Evolutionary conservation across 2,329 filamentous ascomycete species (phyloP), one percentile per base, ranked within the genome.

Genomic region (Ustulina deusta): DNA sequence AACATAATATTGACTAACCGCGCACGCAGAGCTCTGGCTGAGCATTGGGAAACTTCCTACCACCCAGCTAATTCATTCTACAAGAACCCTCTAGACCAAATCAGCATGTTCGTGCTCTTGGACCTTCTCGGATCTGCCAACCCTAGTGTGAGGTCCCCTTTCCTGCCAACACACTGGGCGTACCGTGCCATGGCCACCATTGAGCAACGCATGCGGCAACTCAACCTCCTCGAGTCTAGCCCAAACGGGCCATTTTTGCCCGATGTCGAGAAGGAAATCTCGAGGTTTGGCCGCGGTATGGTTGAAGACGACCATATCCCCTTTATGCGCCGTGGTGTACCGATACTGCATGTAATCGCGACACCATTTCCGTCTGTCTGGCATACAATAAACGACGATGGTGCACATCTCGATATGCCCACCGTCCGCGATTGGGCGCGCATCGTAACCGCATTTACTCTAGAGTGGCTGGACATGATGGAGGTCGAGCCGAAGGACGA

Each of bases 121-220:
- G 92, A 95, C 76, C 83, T 95, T 7, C 85, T 95, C 0, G 92
- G 92, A 1, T 79, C 86, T 0, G 81, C 85, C 25, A 77, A 83
- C 29, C 91, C 91, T 0, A 80, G 69, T 0, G 84, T 95, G 2
- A 90, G 89, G 1, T 92, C 90, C 0, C 93, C 92, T 79, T 94
- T 93, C 78, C 85, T 87, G 71, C 91, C 90, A 1, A 95, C 92
- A 0, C 92, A 95, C 75, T 96, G 93, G 93, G 92, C 92, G 7
- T 95, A 95, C 78, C 83, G 87, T 72, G 83, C 85, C 64, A 85
- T 95, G 79, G 88, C 90, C 0, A 78, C 79, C 0, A 80, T 93
- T 22, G 92, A 95, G 79, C 76, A 82, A 5, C 87, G 91, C 20
- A 81, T 95, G 72, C 87, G 89, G 38, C 79, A 81, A 4, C 80